Percentiles rank a stretch among this genome's conserved stretches.
Conservation (phyloP, 306 rosid species). For the Alnus glutinosa region DNA sequence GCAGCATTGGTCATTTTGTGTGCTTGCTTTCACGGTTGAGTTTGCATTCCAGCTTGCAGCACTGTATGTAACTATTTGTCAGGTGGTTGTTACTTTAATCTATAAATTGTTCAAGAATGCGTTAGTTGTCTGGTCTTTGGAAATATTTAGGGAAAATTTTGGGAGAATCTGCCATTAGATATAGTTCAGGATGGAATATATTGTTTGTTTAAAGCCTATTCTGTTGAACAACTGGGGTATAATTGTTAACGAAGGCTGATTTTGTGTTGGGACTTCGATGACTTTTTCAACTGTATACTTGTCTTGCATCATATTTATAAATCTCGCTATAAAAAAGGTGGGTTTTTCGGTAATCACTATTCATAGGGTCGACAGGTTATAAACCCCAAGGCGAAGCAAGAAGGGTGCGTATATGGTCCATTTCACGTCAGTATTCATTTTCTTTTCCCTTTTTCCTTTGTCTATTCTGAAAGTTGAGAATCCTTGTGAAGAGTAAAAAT, state of each 20-base stretch:
- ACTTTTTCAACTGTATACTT: background rate
- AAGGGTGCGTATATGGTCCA: no score
- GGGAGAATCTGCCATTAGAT: constrained; percentile 39
- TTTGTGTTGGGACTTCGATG: constrained; percentile 42
- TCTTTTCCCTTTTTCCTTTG: no score
- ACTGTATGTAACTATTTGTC: constrained; percentile 64
- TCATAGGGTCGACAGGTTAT: no score
- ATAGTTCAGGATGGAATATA: constrained; percentile 35
- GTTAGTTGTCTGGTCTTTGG: constrained; percentile 45
- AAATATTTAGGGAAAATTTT: constrained; percentile 56
- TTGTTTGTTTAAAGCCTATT: constrained; percentile 40
- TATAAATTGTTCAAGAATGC: constrained; percentile 49
- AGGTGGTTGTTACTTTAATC: constrained; percentile 43
- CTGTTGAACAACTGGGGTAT: constrained; percentile 43
- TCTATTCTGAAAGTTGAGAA: background rate
- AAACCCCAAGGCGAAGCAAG: no score
- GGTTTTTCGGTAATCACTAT: no score
- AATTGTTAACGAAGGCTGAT: constrained; percentile 46
- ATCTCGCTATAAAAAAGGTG: no score
- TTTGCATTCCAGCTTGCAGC: constrained; percentile 53
- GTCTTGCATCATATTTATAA: background rate
- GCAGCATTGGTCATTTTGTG: constrained; percentile 57
- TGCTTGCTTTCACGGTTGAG: constrained; percentile 52
- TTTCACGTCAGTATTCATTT: no score
- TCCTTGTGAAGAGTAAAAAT: background rate